Percentiles rank a stretch among this genome's conserved stretches.
These are phyloP conservation scores for Alnus glutinosa DNA, from an alignment of 306 rosid genomes.

Conservation along the genomic window DNA sequence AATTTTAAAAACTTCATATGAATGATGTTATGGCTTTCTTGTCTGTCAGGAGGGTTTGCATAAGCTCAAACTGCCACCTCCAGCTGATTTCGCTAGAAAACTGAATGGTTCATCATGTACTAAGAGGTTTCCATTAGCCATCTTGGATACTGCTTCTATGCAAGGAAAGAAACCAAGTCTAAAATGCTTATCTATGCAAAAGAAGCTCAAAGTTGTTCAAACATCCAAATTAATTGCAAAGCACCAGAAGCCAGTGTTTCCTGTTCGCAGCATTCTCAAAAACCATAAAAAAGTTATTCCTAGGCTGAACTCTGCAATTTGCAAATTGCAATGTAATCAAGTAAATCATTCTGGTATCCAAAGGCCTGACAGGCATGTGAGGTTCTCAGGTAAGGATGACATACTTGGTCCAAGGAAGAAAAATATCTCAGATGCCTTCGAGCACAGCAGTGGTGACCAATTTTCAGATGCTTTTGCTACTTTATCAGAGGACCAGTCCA, in stretches of 20 bases:
- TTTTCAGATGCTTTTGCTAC: constrained; percentile 47
- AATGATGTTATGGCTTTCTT: constrained; percentile 19
- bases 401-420: constrained; percentile 47
- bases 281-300: constrained; percentile 38
- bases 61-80: constrained; percentile 42
- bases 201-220: constrained; percentile 39
- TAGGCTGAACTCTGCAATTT: constrained; percentile 44
- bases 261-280: constrained; percentile 60
- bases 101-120: constrained; percentile 32
- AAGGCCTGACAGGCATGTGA: constrained; percentile 48
- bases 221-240: constrained; percentile 30
- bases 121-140: constrained; percentile 29
- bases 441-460: constrained; percentile 38
- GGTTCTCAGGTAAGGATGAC: constrained; percentile 53
- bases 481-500: constrained; percentile 44
- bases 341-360: constrained; percentile 37
- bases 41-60: constrained; percentile 52
- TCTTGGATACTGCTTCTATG: constrained; percentile 38
- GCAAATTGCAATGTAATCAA: constrained; percentile 36
- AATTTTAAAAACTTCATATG: constrained; percentile 22
- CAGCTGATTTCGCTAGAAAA: constrained; percentile 45
- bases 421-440: constrained; percentile 35
- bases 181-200: constrained; percentile 42
- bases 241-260: constrained; percentile 42
- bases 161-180: constrained; percentile 45